Percentiles rank a stretch among this genome's conserved stretches.
These are phyloP conservation scores for Skeletonema tropicum DNA, from an alignment of 108 stramenopile species.

Conservation along the genomic window DNA sequence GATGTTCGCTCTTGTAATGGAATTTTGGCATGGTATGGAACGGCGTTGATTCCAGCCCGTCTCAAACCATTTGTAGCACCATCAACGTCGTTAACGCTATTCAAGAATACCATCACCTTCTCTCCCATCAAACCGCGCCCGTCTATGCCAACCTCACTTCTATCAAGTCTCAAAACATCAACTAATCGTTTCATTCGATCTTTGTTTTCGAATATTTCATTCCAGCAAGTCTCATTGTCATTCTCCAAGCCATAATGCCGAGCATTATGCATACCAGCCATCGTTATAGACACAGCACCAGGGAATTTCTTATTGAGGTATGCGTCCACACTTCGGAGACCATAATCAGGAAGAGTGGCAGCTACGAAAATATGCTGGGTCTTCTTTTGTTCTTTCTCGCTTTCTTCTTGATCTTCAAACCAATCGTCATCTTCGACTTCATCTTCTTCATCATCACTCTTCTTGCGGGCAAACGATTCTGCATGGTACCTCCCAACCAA, in stretches of 20 bases:
- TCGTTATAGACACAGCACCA: constrained; percentile 63
- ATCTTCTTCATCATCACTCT: constrained; percentile 43
- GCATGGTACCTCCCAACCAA: constrained; percentile 36
- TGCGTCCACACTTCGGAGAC: constrained; percentile 90
- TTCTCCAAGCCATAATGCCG: constrained; percentile 79
- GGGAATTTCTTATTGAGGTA: constrained; percentile 88
- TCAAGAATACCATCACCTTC: constrained; percentile 91
- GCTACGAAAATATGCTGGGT: constrained; percentile 92
- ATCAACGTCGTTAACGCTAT: constrained; percentile 86
- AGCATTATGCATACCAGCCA: constrained; percentile 87
- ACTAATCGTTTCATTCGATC: constrained; percentile 80
- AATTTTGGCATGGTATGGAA: constrained; percentile 89
- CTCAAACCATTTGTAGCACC: constrained; percentile 71
- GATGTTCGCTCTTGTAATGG: constrained; percentile 74
- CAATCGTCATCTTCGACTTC: constrained; percentile 25
- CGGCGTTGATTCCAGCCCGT: constrained; percentile 74
- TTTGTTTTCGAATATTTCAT: constrained; percentile 71
- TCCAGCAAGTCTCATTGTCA: constrained; percentile 69
- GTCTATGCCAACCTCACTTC: constrained; percentile 46
- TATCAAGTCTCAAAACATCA: constrained; percentile 61
- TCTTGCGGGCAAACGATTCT: constrained; percentile 23
- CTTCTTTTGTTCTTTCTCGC: constrained; percentile 24
- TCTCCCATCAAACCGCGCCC: constrained; percentile 73
- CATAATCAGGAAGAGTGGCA: constrained; percentile 95
- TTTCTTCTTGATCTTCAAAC: constrained; percentile 8